These are phyloP conservation scores for Cornus suecica DNA, from an alignment of 148 eudicot genomes.

Conservation along the genomic window DNA sequence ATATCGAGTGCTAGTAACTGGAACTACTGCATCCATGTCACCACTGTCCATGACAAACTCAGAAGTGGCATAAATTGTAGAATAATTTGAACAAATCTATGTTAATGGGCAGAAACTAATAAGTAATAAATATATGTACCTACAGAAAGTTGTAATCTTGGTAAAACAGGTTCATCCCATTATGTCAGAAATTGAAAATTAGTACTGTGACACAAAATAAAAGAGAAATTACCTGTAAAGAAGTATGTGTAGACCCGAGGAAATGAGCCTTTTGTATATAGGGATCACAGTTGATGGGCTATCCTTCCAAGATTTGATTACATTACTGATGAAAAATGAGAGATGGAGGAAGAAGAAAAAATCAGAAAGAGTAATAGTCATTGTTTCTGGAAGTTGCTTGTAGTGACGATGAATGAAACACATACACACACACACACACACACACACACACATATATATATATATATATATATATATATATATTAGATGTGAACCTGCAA, in stretches of 20 bases:
- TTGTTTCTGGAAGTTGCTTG: neutral
- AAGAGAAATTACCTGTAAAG: slow-evolving; percentile 28
- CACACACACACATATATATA: no score
- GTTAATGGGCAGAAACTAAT: no score
- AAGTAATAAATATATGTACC: no score
- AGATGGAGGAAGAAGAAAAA: no score
- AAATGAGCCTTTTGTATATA: slow-evolving; percentile 31
- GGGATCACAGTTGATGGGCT: slow-evolving; percentile 38
- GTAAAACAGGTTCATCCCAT: no score
- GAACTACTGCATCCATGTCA: slow-evolving; percentile 35
- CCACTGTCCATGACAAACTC: slow-evolving; percentile 17
- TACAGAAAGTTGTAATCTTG: no score
- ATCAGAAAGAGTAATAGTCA: no score
- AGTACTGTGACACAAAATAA: neutral
- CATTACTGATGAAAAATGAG: slow-evolving; percentile 12
- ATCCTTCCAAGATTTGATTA: slow-evolving; percentile 31
- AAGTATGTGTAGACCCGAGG: slow-evolving; percentile 29
- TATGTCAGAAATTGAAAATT: no score
- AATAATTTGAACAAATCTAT: no score
- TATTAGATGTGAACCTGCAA: slow-evolving; percentile 24
- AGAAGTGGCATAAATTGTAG: no score
- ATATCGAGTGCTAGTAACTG: slow-evolving; percentile 34
- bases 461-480: no score
- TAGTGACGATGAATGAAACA: neutral
- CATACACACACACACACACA: neutral